These are phyloP conservation scores for Nakataea oryzae DNA, from an alignment of 2,329 filamentous ascomycete genomes.

Conservation along the genomic window DNA sequence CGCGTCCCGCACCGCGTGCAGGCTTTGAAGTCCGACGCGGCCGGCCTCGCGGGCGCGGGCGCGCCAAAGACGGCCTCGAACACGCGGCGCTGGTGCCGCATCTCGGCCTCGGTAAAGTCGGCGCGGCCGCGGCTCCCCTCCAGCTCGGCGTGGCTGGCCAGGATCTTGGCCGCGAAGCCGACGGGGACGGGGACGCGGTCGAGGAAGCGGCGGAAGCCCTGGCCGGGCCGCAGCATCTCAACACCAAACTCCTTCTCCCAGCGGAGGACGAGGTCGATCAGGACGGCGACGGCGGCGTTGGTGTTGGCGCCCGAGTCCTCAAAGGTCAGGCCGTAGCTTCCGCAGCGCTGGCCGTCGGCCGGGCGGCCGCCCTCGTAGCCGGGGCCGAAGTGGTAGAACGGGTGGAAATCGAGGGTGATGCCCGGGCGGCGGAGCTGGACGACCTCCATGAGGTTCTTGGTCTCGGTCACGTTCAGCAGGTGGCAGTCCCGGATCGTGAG, in stretches of 20 bases:
- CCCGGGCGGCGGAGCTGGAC: not conserved
- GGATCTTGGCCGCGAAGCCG: not conserved
- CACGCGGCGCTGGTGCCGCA: not conserved
- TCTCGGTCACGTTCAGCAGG: slow-evolving; percentile 5
- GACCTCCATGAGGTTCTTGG: not conserved
- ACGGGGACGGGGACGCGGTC: slow-evolving; percentile 6
- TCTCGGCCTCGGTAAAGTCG: not conserved
- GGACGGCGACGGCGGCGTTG: not conserved
- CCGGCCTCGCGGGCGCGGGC: not conserved
- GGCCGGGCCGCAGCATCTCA: slow-evolving; percentile 1
- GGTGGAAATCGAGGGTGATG: slow-evolving; percentile 6
- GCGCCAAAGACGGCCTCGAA: not conserved
- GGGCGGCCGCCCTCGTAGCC: not conserved
- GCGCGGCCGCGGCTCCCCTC: not conserved
- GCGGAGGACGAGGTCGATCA: not conserved
- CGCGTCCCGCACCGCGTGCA: not conserved
- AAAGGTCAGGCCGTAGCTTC: slow-evolving; percentile 7
- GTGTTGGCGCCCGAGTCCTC: slow-evolving; percentile 5
- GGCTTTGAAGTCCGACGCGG: too few species aligned
- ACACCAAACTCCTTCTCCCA: not conserved
- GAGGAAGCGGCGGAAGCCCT: slow-evolving; percentile 6
- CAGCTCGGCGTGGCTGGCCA: not conserved
- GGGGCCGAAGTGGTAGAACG: slow-evolving; percentile 7
- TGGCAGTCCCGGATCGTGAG: slow-evolving; percentile 3
- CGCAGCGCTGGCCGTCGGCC: slow-evolving; percentile 1